phyloP scores from a whole-genome alignment of 805 yeast species.

The Trichomonascus vanleenenianus region DNA sequence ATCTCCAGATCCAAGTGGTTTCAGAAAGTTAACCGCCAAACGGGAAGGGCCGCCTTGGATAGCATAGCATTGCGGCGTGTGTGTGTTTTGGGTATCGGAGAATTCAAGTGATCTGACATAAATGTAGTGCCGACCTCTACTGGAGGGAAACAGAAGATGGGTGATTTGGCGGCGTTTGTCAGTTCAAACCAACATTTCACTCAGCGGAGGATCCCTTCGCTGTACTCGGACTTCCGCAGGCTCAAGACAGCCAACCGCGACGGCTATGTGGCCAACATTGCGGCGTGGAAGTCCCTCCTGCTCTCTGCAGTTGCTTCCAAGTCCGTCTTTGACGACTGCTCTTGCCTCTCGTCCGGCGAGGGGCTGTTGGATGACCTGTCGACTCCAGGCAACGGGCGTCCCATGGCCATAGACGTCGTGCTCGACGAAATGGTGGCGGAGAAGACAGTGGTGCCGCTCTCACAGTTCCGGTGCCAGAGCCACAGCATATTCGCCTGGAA shows the following conservation, averaged over 20 bases:
- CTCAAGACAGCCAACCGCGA: constrained; percentile 38
- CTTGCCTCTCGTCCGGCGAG: constrained; percentile 21
- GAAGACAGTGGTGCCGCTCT: constrained; percentile 20
- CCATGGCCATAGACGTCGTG: constrained; percentile 26
- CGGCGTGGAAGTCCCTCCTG: constrained; percentile 39
- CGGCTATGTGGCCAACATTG: constrained; percentile 43
- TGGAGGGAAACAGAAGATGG: no score
- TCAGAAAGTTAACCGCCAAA: no score
- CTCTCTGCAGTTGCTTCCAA: constrained; percentile 19
- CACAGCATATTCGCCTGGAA: constrained; percentile 4
- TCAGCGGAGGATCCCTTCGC: constrained; percentile 36
- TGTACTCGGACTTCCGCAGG: constrained; percentile 41
- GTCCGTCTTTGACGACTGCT: constrained; percentile 25
- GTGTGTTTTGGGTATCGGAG: no score
- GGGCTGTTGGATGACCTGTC: constrained; percentile 17
- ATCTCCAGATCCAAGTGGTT: no score
- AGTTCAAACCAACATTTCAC: constrained; percentile 31
- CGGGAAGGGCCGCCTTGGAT: no score
- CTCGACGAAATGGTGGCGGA: constrained; percentile 24
- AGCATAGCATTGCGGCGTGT: no score
- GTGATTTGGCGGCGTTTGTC: background rate
- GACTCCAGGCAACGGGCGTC: constrained; percentile 24
- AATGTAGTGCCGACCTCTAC: no score
- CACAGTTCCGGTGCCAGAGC: constrained; percentile 11
- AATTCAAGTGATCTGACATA: no score